Evolutionary conservation across 169 alveolate genomes (phyloP).

Genomic region (Plasmodium gonderi): DNA sequence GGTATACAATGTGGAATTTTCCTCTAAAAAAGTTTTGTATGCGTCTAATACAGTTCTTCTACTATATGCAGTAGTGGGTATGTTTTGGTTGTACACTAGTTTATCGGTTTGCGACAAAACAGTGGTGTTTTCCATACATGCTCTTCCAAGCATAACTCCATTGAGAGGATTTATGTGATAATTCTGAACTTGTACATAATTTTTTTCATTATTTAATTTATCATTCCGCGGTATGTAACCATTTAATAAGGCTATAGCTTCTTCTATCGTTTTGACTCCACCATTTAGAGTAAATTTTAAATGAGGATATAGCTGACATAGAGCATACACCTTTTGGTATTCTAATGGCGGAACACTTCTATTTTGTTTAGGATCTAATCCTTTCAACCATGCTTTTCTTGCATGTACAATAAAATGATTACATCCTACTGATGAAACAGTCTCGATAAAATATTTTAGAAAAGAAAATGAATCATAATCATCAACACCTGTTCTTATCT

Average conservation of each 20-base stretch:
- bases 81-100: slow-evolving; percentile 78
- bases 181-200: slow-evolving; percentile 21
- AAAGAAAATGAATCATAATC: slow-evolving; percentile 89
- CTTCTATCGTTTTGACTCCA: slow-evolving; percentile 87
- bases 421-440: slow-evolving; percentile 90
- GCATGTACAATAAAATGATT: slow-evolving; percentile 94
- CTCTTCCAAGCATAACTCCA: slow-evolving; percentile 91
- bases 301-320: slow-evolving; percentile 91
- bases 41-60: slow-evolving; percentile 83
- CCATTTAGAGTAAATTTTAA: slow-evolving; percentile 94
- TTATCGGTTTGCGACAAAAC: slow-evolving; percentile 82
- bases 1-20: slow-evolving; percentile 33
- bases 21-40: slow-evolving; percentile 63
- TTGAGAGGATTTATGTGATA: slow-evolving; percentile 65
- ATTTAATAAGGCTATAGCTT: slow-evolving; percentile 78
- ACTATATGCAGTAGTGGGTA: slow-evolving; percentile 72
- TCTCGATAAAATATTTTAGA: slow-evolving; percentile 81
- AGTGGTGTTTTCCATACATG: slow-evolving; percentile 88
- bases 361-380: slow-evolving; percentile 94
- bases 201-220: slow-evolving; percentile 24
- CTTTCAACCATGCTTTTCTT: slow-evolving; percentile 94
- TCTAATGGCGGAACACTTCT: slow-evolving; percentile 94
- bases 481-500: slow-evolving; percentile 96
- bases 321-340: slow-evolving; percentile 91
- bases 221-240: slow-evolving; percentile 41